Conservation (phyloP, 148 eudicot genomes). For the Fagopyrum homotropicum region DNA sequence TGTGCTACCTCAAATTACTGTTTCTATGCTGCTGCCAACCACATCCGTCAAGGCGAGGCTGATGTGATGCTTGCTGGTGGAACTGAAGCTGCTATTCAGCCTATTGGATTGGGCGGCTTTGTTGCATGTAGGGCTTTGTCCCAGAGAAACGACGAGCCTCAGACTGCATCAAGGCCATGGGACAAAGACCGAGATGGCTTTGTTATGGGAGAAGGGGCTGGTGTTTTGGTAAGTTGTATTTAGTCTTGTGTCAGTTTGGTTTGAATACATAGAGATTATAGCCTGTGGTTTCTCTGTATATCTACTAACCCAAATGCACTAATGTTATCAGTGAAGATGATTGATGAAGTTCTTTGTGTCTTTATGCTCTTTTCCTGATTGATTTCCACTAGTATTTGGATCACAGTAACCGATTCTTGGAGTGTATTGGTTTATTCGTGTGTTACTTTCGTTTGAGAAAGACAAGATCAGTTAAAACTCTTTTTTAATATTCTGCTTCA, state of each 20-base stretch:
- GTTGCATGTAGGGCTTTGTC: slow-evolving; percentile 96
- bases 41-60: slow-evolving; percentile 94
- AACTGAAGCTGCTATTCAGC: slow-evolving; percentile 89
- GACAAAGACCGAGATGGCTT: slow-evolving; percentile 95
- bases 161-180: slow-evolving; percentile 97
- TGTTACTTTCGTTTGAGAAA: too few species aligned
- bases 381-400: too few species aligned
- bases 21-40: slow-evolving; percentile 93
- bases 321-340: not conserved
- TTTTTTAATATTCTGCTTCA: slow-evolving; percentile 12
- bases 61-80: slow-evolving; percentile 96
- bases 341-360: not conserved
- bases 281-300: not conserved
- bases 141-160: slow-evolving; percentile 90
- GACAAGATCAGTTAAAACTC: too few species aligned
- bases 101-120: slow-evolving; percentile 91
- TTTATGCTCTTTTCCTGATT: too few species aligned
- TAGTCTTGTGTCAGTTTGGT: not conserved
- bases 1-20: slow-evolving; percentile 96
- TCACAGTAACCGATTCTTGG: too few species aligned
- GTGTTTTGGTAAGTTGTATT: slow-evolving; percentile 60
- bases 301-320: not conserved
- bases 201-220: slow-evolving; percentile 98
- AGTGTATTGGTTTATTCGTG: too few species aligned
- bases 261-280: not conserved